Base-by-base conservation (phyloP, 805 yeast species). In the Cyberlindnera mississippiensis region DNA sequence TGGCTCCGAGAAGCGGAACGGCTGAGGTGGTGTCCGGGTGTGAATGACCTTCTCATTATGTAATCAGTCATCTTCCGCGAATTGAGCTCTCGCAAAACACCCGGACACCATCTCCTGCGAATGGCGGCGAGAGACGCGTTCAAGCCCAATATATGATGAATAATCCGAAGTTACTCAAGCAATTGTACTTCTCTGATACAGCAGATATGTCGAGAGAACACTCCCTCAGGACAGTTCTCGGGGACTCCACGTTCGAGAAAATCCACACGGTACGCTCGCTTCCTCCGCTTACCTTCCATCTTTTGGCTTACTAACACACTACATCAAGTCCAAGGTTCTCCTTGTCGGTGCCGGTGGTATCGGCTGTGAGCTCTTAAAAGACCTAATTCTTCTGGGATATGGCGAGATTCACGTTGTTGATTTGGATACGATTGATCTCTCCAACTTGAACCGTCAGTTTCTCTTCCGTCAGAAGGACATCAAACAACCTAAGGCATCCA, bases 341-440 rank as follows among this genome's bases (percentile, higher is more conserved):
- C 67, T 90, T 64, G 95, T 90, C 2, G 98, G 98, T 4, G 96
- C 97, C 1, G 98, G 98, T 24, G 98, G 98, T 6, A 89, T 90
- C 50, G 98, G 98, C 2, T 90, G 96, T 60, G 98, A 90, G 61
- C 66, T 90, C 34, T 67, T 90, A 44, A 90, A 90, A 58, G 84
- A 90, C 57, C 67, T 90, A 37, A 78, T 86, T 5, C 64, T 88
- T 48, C 71, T 85, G 61, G 90, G 93, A 7, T 83, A 82, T 50
- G 93, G 93, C 3, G 95, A 86, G 55, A 82, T 90, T 42, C 95
- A 88, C 58, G 74, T 90, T 24, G 90, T 90, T n/a, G 99, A 93
- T 64, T 71, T 93, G 42, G 99, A 93, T 59, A 93, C 98, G 0
- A 87, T 93, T 52, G 97, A 95, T 50, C 68, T 93, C 26, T 84